phyloP scores from a whole-genome alignment of 2,329 filamentous ascomycete species.

The Ceratocystis eucalypticola region DNA sequence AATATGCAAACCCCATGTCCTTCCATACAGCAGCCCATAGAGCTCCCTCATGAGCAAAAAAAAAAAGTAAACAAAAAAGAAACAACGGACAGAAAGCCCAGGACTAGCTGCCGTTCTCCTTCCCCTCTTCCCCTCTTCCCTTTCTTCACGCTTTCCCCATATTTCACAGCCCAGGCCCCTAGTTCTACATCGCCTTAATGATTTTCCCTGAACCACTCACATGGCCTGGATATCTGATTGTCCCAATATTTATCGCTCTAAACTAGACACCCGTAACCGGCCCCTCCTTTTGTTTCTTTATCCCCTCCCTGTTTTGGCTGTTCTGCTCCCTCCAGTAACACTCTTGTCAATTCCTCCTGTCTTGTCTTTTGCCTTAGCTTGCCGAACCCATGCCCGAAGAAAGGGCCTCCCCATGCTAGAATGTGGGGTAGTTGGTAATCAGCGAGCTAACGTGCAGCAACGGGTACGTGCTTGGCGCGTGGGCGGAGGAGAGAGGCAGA shows the following conservation, averaged over 20 bases:
- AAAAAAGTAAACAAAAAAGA: not conserved
- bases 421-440: not conserved
- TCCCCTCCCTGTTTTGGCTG: not conserved
- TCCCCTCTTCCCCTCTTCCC: not conserved
- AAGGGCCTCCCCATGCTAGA: not conserved
- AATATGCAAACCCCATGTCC: not conserved
- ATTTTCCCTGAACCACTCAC: constrained; percentile 2
- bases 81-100: not conserved
- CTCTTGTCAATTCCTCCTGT: not conserved
- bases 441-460: not conserved
- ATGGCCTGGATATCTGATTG: not conserved
- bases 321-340: too few species aligned
- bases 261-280: not conserved
- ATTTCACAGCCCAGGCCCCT: not conserved
- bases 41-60: not conserved
- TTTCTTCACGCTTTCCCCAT: not conserved
- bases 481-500: not conserved
- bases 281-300: not conserved
- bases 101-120: not conserved
- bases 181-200: constrained; percentile 1
- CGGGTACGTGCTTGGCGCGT: too few species aligned
- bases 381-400: not conserved
- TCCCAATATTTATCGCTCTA: not conserved
- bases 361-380: not conserved
- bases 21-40: not conserved